phyloP scores from a whole-genome alignment of 2,329 filamentous ascomycete species.

The Leptodontidium sp. region DNA sequence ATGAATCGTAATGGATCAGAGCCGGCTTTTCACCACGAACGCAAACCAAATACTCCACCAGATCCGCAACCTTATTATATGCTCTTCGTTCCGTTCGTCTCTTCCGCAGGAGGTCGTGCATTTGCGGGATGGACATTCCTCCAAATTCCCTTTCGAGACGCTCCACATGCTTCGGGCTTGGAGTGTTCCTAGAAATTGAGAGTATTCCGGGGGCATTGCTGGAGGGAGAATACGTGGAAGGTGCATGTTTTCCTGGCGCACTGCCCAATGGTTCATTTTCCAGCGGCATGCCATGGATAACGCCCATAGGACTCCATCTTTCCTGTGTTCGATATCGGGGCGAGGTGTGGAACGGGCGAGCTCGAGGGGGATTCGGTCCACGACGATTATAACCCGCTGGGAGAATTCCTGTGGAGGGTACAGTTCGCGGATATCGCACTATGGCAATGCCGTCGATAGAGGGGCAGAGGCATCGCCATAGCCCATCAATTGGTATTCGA shows the following conservation, averaged over 20 bases:
- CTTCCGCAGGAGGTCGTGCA: slow-evolving; percentile 59
- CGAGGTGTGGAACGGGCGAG: slow-evolving; percentile 34
- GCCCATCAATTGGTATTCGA: slow-evolving; percentile 58
- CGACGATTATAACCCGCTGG: neutral
- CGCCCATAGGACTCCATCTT: neutral
- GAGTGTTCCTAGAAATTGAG: neutral
- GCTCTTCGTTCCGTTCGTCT: slow-evolving; percentile 50
- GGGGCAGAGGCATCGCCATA: slow-evolving; percentile 71
- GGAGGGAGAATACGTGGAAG: neutral
- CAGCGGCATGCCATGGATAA: neutral
- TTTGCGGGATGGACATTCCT: slow-evolving; percentile 43
- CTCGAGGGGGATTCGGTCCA: slow-evolving; percentile 2
- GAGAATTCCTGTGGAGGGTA: neutral
- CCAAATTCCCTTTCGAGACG: slow-evolving; percentile 39
- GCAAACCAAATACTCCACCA: slow-evolving; percentile 67
- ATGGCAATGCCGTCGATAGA: slow-evolving; percentile 55
- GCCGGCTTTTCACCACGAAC: slow-evolving; percentile 63
- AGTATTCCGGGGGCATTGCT: neutral
- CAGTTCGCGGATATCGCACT: slow-evolving; percentile 35
- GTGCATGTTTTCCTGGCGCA: neutral
- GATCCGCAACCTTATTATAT: slow-evolving; percentile 50
- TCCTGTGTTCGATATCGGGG: slow-evolving; percentile 17
- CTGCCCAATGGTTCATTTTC: neutral
- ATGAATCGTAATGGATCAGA: slow-evolving; percentile 72
- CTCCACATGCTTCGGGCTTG: neutral